phyloP scores from a whole-genome alignment of 148 eudicot species.

The Fagopyrum tataricum region DNA sequence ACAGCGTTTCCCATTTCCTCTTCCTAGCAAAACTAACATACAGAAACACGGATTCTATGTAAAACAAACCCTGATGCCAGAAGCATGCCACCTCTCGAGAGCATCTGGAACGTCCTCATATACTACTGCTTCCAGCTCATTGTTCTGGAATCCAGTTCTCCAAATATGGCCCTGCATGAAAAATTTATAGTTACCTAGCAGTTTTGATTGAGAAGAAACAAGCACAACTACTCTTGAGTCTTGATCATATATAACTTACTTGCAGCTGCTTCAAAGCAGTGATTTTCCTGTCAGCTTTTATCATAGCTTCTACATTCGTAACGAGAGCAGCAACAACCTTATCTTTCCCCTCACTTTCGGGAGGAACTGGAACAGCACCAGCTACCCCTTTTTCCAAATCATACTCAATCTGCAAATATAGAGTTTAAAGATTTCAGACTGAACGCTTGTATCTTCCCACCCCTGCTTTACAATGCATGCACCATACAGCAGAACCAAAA shows the following conservation, averaged over 20 bases:
- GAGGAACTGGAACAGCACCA: slow-evolving; percentile 74
- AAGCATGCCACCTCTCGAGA: slow-evolving; percentile 80
- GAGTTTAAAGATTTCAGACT: background rate
- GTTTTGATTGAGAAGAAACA: slow-evolving; percentile 11
- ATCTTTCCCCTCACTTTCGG: slow-evolving; percentile 52
- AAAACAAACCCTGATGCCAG: slow-evolving; percentile 58
- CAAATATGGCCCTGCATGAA: slow-evolving; percentile 79
- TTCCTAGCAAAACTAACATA: no score
- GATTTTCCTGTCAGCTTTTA: slow-evolving; percentile 93
- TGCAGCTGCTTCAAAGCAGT: slow-evolving; percentile 89
- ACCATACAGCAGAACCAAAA: background rate
- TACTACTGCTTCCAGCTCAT: slow-evolving; percentile 63
- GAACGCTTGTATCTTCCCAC: background rate
- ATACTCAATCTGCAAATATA: slow-evolving; percentile 49
- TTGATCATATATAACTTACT: slow-evolving; percentile 29
- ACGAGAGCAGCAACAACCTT: slow-evolving; percentile 79
- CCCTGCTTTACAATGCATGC: background rate
- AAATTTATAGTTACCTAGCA: background rate
- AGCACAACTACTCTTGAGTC: background rate
- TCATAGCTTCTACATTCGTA: slow-evolving; percentile 87
- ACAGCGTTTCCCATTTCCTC: background rate
- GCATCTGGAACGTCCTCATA: slow-evolving; percentile 90
- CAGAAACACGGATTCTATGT: background rate
- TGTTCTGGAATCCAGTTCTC: slow-evolving; percentile 77
- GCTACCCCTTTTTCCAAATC: slow-evolving; percentile 57